Conservation (phyloP, 2,329 filamentous ascomycete genomes). For the Chrysosporium queenslandicum region DNA sequence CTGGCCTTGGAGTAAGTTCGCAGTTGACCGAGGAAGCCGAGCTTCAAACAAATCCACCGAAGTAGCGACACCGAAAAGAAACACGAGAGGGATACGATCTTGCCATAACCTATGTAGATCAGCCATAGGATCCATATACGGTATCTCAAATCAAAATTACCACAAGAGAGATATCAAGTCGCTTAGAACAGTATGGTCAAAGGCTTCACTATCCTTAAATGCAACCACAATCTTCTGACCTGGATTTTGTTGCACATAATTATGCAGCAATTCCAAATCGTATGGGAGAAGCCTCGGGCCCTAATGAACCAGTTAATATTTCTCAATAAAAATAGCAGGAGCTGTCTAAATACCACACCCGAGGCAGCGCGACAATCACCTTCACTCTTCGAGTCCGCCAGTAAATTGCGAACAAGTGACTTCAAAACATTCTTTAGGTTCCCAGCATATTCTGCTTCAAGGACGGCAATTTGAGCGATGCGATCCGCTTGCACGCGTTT, state of each 20-base stretch:
- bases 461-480: constrained; percentile 31
- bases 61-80: constrained; percentile 53
- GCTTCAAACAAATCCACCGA: constrained; percentile 53
- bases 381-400: constrained; percentile 31
- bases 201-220: constrained; percentile 40
- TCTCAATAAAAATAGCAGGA: not conserved
- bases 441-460: constrained; percentile 37
- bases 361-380: constrained; percentile 33
- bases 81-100: constrained; percentile 50
- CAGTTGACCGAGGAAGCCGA: constrained; percentile 44
- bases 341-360: constrained; percentile 27
- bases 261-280: constrained; percentile 38
- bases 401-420: constrained; percentile 36
- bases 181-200: constrained; percentile 36
- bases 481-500: constrained; percentile 24
- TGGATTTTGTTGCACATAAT: constrained; percentile 32
- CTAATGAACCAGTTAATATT: constrained; percentile 20
- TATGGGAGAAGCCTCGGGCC: constrained; percentile 36
- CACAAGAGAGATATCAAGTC: constrained; percentile 39
- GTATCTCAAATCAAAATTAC: constrained; percentile 28
- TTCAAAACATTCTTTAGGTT: constrained; percentile 40
- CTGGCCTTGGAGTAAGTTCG: constrained; percentile 44
- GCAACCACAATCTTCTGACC: constrained; percentile 35
- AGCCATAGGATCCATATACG: constrained; percentile 19
- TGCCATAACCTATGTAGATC: constrained; percentile 42